Evolutionary conservation across 495 filamentous ascomycete genomes (phyloP), one percentile per base, ranked within the genome.

Genomic region (Neurospora sp.): DNA sequence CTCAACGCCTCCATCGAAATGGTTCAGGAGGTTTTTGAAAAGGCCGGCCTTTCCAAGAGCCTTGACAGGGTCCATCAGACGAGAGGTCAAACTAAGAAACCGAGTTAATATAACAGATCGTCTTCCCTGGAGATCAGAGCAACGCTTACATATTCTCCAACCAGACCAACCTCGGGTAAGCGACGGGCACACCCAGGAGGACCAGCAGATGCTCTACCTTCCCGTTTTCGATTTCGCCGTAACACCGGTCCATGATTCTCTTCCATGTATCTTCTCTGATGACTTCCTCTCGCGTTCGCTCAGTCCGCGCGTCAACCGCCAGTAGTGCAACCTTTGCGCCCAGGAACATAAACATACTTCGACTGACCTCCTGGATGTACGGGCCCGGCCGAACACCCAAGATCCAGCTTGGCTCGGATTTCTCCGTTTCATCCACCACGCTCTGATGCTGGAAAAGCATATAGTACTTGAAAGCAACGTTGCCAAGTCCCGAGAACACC

Each of bases 401-500:
- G 37, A 94, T 80, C 96, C 96, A 99, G 80, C 92, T 97, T 10
- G 94, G 94, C 80, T 99, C 96, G 19, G 93, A 87, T 72, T 88
- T 83, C 75, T 94, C 89, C 1, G 89, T 91, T 81, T 98, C 95
- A 19, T 91, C 89, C 0, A 87, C 85, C 28, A 95, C 85, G 76
- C 90, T 96, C 80, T 99, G 96, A 77, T 99, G 96, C 81, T 99
- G 96, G 84, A 98, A 99, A 8, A 99, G 86, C 89, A 99, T 90
- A 78, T 99, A 99, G 78, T 98, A 98, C 79, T 98, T 99, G 86
- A 95, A 97, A 2, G 95, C 96, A 69, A 98, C 89, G 69, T 90
- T 90, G 11, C 96, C 96, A 45, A 99, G 81, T 4, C 96, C 96
- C 3, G 89, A 91, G 77, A 99, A 96, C 17, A 98, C 93, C 21